A percentile compares a stretch with the other conserved stretches of the same genome.
Evolutionary conservation across 148 eudicot species (phyloP).

Genomic region (Silene latifolia): DNA sequence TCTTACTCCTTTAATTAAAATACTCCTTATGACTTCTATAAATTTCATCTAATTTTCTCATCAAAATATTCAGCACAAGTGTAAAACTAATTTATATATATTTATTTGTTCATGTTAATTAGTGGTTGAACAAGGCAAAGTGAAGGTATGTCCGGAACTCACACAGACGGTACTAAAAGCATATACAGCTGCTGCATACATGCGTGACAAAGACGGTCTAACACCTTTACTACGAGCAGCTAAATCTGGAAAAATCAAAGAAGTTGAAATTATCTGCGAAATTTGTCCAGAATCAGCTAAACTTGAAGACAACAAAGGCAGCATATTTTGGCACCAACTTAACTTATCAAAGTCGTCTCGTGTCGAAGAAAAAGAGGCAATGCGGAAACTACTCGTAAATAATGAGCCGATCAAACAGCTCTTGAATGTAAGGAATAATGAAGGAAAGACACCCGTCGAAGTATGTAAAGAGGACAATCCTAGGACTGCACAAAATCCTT

Average conservation of each 20-base stretch:
- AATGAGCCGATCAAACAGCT: not conserved
- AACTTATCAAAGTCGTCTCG: not conserved
- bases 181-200: not conserved
- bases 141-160: not conserved
- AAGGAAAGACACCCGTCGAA: not conserved
- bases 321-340: constrained; percentile 6
- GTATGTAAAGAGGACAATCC: too few species aligned
- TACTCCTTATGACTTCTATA: too few species aligned
- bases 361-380: not conserved
- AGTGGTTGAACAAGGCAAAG: not conserved
- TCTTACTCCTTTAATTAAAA: too few species aligned
- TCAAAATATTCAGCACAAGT: too few species aligned
- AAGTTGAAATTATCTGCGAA: not conserved
- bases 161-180: not conserved
- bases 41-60: too few species aligned
- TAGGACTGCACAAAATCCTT: too few species aligned
- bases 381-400: not conserved
- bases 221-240: constrained; percentile 16
- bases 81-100: too few species aligned
- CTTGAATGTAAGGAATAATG: not conserved
- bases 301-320: not conserved
- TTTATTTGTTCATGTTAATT: not conserved
- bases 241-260: not conserved
- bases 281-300: constrained; percentile 10
- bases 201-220: not conserved